Evolutionary conservation across 1,284 basidiomycete genomes (phyloP), one percentile per base, ranked within the genome.

Genomic region (Leccinum variabile): DNA sequence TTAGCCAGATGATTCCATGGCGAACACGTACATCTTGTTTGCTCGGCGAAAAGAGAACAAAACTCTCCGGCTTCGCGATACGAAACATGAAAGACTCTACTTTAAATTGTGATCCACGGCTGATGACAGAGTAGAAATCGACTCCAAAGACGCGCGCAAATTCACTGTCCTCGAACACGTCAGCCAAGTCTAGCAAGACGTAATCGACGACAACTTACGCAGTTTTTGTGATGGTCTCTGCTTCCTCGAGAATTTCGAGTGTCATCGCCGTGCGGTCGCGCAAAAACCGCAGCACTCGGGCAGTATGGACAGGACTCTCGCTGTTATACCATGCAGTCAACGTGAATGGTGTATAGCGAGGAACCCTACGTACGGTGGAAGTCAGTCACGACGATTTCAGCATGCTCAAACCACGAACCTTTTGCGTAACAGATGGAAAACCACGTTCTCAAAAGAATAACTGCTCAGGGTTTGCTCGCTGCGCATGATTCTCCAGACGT

Each of bases 81-180:
- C 95, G 88, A 75, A 97, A 95, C 89, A 99, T 91, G 78, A 99
- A 97, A 0, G 95, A 95, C 79, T 99, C 97, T 22, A 99, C 97
- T 78, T 98, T 98, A 82, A 95, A 98, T 70, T 99, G 97, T 2
- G 94, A 97, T 1, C 97, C 97, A 35, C 97, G 87, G 67, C 88
- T 95, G 63, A 98, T 86, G 52, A 98, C 96, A 0, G 95, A 97
- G 72, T 91, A 94, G 75, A 98, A 98, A 77, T 99, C 97, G 56
- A 99, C 90, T 0, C 97, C 97, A 68, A 98, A 98, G 13, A 98
- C 93, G 13, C 97, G 87, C 18, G 97, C 95, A 70, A 98, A 98
- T 76, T 99, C 97, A 5, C 95, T 96, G 69, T 25, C 8, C 56
- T 54, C 3, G 37, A 39, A 9, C 25, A 33, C 22, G 54, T 60